Percentiles rank a stretch among this genome's conserved stretches.
Conservation (phyloP, 2,329 filamentous ascomycete species). For the Xylaria sp. region DNA sequence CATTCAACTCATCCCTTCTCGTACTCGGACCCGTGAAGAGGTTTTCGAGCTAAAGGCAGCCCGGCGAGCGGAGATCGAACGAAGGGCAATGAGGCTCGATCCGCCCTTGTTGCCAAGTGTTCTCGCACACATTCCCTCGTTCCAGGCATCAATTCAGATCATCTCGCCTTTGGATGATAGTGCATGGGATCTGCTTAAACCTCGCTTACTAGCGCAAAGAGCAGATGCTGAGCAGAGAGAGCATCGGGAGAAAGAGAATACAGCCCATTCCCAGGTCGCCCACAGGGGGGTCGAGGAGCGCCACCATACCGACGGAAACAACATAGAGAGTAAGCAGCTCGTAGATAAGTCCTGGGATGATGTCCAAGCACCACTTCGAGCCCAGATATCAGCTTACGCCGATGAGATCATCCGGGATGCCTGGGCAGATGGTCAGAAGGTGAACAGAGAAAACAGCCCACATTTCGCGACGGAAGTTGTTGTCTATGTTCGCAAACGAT, state of each 20-base stretch:
- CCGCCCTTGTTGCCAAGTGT: conserved; percentile 66
- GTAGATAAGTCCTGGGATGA: conserved; percentile 73
- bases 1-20: conserved; percentile 21
- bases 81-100: conserved; percentile 65
- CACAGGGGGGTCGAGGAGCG: conserved; percentile 39
- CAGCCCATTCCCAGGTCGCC: conserved; percentile 35
- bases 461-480: conserved; percentile 75
- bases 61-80: conserved; percentile 71
- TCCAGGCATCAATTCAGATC: conserved; percentile 73
- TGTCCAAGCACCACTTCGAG: conserved; percentile 67
- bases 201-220: conserved; percentile 67
- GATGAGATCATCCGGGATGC: conserved; percentile 68
- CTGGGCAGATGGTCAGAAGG: conserved; percentile 66
- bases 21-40: conserved; percentile 59
- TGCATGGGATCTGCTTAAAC: conserved; percentile 70
- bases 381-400: conserved; percentile 66
- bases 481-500: conserved; percentile 66
- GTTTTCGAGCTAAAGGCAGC: conserved; percentile 65
- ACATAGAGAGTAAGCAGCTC: conserved; percentile 58
- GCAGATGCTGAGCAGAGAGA: conserved; percentile 64
- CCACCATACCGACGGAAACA: conserved; percentile 31
- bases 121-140: conserved; percentile 71
- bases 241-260: conserved; percentile 38
- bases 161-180: conserved; percentile 67
- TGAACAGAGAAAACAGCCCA: conserved; percentile 65